Base-by-base conservation (phyloP, 1,284 basidiomycete species). In the Puccinia horiana region DNA sequence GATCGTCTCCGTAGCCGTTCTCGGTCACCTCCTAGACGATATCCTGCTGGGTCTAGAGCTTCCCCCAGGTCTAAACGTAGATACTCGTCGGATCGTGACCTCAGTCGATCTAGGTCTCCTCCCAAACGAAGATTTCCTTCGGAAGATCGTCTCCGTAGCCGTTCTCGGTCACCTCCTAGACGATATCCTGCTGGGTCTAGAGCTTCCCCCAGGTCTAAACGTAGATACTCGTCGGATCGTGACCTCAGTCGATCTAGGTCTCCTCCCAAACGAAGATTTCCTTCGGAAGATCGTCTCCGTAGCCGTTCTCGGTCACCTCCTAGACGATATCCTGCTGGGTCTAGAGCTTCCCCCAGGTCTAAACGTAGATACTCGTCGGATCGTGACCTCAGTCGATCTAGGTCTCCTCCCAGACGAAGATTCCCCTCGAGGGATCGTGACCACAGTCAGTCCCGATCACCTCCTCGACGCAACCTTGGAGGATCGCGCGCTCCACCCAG, bases 361-460 rank as follows among this genome's bases (percentile, higher is more conserved):
- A n/a, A n/a, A n/a, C n/a, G n/a, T n/a, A n/a, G n/a, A n/a, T n/a
- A n/a, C n/a, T n/a, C n/a, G n/a, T n/a, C n/a, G n/a, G n/a, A n/a
- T n/a, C n/a, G n/a, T n/a, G n/a, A n/a, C n/a, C n/a, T n/a, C n/a
- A n/a, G n/a, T n/a, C n/a, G n/a, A n/a, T n/a, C n/a, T n/a, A n/a
- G 4, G 44, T 47, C 44, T 47, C 44, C 56, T 40, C 32, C 47
- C 35, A 56, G 20, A n/a, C 56, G 35, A 35, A 52, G 35, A 58
- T 37, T 18, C 54, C 54, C 52, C 23, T 61, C 52, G 2, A 6
- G 23, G 23, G 35, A 58, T 58, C 73, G 49, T 58, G 73, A 37
- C 58, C 52, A 32, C n/a, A 37, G 47, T 35, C 72, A 52, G 32
- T 75, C 73, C 73, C 37, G 18, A n/a, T 75, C 73, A n/a, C 49